Conservation (phyloP, 78 protist species). For the Protostelium mycophagum region DNA sequence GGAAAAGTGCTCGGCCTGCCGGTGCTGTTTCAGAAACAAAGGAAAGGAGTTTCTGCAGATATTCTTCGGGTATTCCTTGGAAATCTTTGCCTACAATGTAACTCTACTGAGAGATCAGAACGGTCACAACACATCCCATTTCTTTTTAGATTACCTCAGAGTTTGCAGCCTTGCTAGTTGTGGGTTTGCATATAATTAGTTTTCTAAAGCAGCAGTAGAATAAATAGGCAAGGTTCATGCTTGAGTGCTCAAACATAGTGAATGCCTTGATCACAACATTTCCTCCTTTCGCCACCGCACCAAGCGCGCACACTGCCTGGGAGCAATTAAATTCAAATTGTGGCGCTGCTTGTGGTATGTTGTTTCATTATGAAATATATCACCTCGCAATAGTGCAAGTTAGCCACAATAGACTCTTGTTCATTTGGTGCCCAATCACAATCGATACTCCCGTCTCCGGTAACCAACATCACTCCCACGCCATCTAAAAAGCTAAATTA, state of each 20-base stretch:
- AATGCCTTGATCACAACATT: conserved; percentile 26
- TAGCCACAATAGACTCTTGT: conserved; percentile 14
- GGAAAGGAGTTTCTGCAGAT: not conserved
- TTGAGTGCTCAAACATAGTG: conserved; percentile 10
- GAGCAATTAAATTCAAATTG: too few relatives aligned
- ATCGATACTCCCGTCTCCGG: conserved; percentile 36
- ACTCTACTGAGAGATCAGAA: not conserved
- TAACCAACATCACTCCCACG: conserved; percentile 2
- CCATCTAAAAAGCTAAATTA: not conserved
- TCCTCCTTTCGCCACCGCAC: conserved; percentile 18
- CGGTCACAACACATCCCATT: not conserved
- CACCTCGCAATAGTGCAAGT: conserved; percentile 30
- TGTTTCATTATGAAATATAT: not conserved
- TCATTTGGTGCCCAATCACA: conserved; percentile 10
- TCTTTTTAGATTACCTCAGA: not conserved
- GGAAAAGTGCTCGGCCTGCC: not conserved
- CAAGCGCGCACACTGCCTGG: conserved; percentile 21
- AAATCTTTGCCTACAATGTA: conserved; percentile 9
- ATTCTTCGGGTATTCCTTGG: not conserved
- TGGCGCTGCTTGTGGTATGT: too few relatives aligned
- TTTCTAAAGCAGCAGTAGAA: not conserved
- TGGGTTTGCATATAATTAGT: conserved; percentile 14
- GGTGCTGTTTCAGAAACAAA: not conserved
- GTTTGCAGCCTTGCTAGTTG: conserved; percentile 14
- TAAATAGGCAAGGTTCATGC: not conserved